Base-by-base conservation (phyloP, 2,329 filamentous ascomycete species). In the Diplodia intermedia region DNA sequence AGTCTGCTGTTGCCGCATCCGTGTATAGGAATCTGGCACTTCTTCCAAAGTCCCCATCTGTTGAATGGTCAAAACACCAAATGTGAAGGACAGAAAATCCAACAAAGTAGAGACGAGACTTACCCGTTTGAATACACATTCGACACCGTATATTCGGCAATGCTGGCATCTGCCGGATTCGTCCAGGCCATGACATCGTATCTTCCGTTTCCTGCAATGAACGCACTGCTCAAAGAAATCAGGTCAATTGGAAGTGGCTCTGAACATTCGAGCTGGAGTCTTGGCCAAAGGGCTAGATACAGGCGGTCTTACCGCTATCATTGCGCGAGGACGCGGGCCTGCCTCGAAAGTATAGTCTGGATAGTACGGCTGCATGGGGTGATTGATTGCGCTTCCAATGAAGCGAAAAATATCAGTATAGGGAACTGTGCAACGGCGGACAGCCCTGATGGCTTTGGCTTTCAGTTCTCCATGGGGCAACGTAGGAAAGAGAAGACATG, bases 201-300 rank as follows among this genome's bases (percentile, higher is more conserved):
- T 63, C n/a, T 63, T 63, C 20, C 60, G 60, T 29, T 63, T 63
- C 12, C 60, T 50, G 31, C 60, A 63, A 20, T 63, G 60, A 6
- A 23, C 20, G 31, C 60, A 63, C 60, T 63, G 47, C 9, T 26
- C 11, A 18, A 63, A 38, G 3, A 3, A 12, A 15, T 20, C 5
- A 38, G n/a, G 60, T 52, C 54, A 40, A n/a, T 52, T 11, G n/a
- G 18, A 9, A 20, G 12, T 4, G 36, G 1, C 20, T 15, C 20
- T 18, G 14, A 33, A 43, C 15, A 18, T 12, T 11, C 8, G n/a
- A 26, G 15, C 60, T 2, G 60, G n/a, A 14, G 8, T 63, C 12
- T 31, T 11, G 12, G 52, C 26, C 15, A 29, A 20, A 11, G 14
- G 26, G 4, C 29, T 2, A 23, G 31, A 7, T 40, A 43, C 18